Evolutionary conservation across 129 eudicot species (phyloP), one percentile per base, ranked within the genome.

Genomic region (Chrysanthemum lavandulifolium): DNA sequence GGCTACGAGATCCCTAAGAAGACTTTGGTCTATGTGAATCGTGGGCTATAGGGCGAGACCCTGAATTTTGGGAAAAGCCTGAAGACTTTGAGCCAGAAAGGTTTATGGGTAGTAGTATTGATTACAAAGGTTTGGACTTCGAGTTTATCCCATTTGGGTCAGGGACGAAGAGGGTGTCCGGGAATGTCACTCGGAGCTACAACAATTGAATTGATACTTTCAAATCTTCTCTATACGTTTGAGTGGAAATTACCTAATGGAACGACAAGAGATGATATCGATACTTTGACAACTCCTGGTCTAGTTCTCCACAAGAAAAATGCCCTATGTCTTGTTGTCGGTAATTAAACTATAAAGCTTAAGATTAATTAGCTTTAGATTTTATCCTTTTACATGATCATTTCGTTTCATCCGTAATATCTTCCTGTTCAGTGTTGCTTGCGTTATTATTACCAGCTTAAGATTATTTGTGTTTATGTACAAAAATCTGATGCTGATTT

Each of bases 1-100:
- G 48, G 45, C 11, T 61, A 61, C 67, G 5, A 0, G 2, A 61
- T 61, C 43, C 43, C 43, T 27, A 27, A 29, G 13, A 25, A 61
- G 45, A 27, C 67, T 10, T 10, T 27, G 10, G 67, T 80, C 13
- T 84, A 65, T 52, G 75, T 84, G 7, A 84, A 84, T 21, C 49
- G 3, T 80, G 70, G 80, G 80, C 82, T 49, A 80, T 84, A 13
- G 88, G 85, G 8, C 75, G 88, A 52, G 88, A 84, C 36, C 88
- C 88, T 27, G 25, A 81, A 78, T 27, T 13, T 56, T 84, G 88
- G 88, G 82, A 78, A 31, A 54, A 74, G 2, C 81, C 85, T 2
- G 74, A 69, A 33, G 80, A 68, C 55, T 83, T 79, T 47, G 10
- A 9, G 11, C 84, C 87, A 0, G 84, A 77, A 19, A 77, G 86